Base-by-base conservation (phyloP, 352 stramenopile genomes). In the Globisporangium paroecandrum region DNA sequence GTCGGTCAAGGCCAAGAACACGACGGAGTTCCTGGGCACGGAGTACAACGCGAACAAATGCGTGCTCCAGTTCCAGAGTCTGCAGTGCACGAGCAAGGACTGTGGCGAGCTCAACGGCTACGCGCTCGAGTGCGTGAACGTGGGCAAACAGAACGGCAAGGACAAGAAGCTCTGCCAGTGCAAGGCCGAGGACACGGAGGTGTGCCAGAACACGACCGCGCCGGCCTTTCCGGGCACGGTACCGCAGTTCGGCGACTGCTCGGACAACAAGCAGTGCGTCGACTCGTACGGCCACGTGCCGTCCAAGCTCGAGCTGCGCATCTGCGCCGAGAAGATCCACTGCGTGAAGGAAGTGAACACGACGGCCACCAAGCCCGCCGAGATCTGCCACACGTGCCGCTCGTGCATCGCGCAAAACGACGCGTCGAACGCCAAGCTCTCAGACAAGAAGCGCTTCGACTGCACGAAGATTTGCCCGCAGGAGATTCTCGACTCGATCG, bases 331-430 rank as follows among this genome's bases (percentile, higher is more conserved):
- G 70, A 82, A 83, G 67, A 59, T 93, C 10, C 81, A 90, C 69
- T 93, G 85, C 56, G 74, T 93, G 6, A 74, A 87, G 71, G 83
- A 91, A 57, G 62, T 87, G 61, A 88, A 91, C 75, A 87, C 85
- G 43, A 82, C 71, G 15, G 85, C 79, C 1, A 85, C 79, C 4
- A 68, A 84, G 64, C 78, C 78, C 7, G 82, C 80, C 2, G 74
- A 82, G 59, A 90, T 92, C 58, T 93, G 85, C 73, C 83, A 91
- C 78, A 93, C 85, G 71, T 93, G 85, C 71, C 85, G 86, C 70
- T 91, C 82, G 66, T 93, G 85, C 73, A 89, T 90, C 58, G 74
- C 79, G 15, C 83, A 91, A 75, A 91, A 91, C 71, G 81, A 89
- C 66, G 76, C 73, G 8, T 75, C 77, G n/a, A 73, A 77, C 60